phyloP scores from a whole-genome alignment of 257 asterid species.

The Solanum phureja region DNA sequence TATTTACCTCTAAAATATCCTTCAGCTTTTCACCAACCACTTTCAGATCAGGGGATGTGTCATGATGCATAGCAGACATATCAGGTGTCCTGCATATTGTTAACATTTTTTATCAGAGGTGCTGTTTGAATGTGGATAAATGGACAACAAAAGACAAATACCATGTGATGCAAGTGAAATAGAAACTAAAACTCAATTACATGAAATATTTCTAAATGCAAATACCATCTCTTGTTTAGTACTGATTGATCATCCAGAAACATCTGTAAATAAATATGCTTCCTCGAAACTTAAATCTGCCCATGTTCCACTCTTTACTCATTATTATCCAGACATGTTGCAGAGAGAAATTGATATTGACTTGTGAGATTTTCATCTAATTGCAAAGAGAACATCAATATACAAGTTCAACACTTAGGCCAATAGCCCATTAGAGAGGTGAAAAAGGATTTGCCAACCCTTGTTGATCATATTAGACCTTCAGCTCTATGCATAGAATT shows the following conservation, averaged over 20 bases:
- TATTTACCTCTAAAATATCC: constrained; percentile 53
- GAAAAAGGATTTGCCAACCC: background rate
- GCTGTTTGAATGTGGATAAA: background rate
- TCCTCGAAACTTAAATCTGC: background rate
- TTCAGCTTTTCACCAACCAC: constrained; percentile 55
- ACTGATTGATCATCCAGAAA: background rate
- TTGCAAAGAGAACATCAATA: background rate
- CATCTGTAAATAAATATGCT: background rate
- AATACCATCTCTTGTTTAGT: background rate
- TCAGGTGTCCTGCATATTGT: constrained; percentile 67
- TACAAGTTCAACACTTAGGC: background rate
- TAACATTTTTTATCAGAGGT: background rate
- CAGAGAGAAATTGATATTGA: background rate
- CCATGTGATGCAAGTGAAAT: background rate
- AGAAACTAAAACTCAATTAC: background rate
- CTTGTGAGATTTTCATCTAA: background rate
- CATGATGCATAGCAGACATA: constrained; percentile 94
- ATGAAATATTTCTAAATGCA: background rate
- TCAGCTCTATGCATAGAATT: no score
- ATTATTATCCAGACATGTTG: background rate
- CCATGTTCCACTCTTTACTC: background rate
- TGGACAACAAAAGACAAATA: background rate
- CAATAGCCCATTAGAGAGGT: background rate
- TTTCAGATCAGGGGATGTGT: constrained; percentile 57
- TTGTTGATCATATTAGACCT: background rate